Conservation (phyloP, 306 rosid species). For the Casuarina cunninghamiana region DNA sequence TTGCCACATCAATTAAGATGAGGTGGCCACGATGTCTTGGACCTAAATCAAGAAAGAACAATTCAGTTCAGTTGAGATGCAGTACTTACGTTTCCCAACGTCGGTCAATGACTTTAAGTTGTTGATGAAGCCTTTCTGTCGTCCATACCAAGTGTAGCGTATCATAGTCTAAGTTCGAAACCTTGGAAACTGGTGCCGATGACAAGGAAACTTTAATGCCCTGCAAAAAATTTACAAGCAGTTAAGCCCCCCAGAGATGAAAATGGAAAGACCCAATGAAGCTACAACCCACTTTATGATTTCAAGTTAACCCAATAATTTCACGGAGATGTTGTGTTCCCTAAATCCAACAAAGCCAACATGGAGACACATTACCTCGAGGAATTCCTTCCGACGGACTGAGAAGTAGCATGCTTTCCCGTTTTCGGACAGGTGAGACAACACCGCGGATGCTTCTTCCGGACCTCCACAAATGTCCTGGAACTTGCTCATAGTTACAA, state of each 20-base stretch:
- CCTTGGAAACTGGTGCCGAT: constrained; percentile 44
- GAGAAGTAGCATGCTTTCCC: constrained; percentile 67
- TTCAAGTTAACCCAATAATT: not conserved
- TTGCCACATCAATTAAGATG: not conserved
- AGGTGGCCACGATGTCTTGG: constrained; percentile 4
- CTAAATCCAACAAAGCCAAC: not conserved
- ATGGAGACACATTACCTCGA: constrained; percentile 55
- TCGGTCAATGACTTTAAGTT: constrained; percentile 66
- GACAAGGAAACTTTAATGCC: constrained; percentile 79
- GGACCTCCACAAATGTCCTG: constrained; percentile 67
- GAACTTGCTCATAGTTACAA: constrained; percentile 67
- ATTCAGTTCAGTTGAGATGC: not conserved
- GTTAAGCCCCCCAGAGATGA: constrained; percentile 1
- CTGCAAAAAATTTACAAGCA: constrained; percentile 37
- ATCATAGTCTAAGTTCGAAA: constrained; percentile 67
- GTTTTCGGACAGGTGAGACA: constrained; percentile 63
- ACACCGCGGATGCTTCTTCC: constrained; percentile 59
- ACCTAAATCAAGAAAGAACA: not conserved
- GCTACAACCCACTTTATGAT: no score
- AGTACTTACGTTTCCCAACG: constrained; percentile 59
- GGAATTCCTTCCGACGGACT: constrained; percentile 39
- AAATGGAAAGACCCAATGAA: not conserved
- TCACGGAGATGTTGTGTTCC: not conserved
- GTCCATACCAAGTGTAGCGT: constrained; percentile 66
- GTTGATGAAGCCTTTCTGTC: constrained; percentile 81